phyloP scores from a whole-genome alignment of 23 red algal genomes.

The Gracilaria vermiculophylla region DNA sequence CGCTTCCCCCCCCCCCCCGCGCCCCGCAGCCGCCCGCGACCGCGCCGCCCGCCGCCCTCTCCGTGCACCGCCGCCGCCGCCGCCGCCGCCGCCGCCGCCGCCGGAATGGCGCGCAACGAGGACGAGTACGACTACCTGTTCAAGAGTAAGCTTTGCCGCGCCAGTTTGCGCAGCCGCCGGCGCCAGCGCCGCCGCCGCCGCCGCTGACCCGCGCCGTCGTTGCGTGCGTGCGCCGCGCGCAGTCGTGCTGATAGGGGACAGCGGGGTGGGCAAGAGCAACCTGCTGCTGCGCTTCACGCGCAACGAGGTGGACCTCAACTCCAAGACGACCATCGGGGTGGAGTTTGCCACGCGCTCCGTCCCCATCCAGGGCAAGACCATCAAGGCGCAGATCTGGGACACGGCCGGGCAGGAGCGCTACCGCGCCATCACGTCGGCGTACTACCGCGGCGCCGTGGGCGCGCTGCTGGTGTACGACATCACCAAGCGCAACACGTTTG shows the following conservation, averaged over 20 bases:
- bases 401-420: conserved; percentile 96
- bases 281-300: conserved; percentile 88
- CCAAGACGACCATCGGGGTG: conserved; percentile 95
- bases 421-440: conserved; percentile 95
- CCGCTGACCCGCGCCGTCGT: too few species aligned
- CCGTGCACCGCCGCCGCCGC: background rate
- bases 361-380: conserved; percentile 85
- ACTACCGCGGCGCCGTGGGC: conserved; percentile 90
- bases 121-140: conserved; percentile 98
- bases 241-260: conserved; percentile 83
- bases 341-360: conserved; percentile 95
- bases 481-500: conserved; percentile 84
- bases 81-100: background rate
- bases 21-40: background rate
- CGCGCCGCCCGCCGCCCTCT: background rate
- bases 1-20: background rate
- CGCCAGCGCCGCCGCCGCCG: background rate
- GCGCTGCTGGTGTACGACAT: conserved; percentile 97
- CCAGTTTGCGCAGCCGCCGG: background rate
- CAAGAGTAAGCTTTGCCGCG: conserved; percentile 58
- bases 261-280: conserved; percentile 89
- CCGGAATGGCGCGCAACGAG: conserved; percentile 68
- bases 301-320: conserved; percentile 95
- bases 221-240: too few species aligned
- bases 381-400: conserved; percentile 98